Conservation (phyloP, 169 alveolate species). For the Toxoplasma gondii region DNA sequence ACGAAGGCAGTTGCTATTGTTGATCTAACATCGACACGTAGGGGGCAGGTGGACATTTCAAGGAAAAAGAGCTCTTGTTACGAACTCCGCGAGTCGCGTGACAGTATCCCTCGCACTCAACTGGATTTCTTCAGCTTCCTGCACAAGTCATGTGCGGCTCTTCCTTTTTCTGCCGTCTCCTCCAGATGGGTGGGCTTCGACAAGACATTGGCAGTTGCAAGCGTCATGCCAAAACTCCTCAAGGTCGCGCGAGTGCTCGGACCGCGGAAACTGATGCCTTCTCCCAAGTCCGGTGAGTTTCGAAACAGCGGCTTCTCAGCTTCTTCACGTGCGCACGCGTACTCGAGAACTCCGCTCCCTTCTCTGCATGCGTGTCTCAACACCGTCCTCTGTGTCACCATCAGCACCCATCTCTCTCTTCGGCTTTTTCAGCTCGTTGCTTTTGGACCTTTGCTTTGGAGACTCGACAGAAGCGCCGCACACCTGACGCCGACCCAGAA, state of each 20-base stretch:
- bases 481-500: too few species aligned
- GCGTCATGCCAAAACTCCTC: conserved; percentile 84
- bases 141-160: too few species aligned
- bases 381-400: neutral
- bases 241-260: conserved; percentile 91
- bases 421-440: neutral
- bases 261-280: conserved; percentile 94
- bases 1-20: too few species aligned
- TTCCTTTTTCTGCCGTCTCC: too few species aligned
- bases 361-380: neutral
- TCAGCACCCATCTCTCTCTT: neutral
- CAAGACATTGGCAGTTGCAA: conserved; percentile 83
- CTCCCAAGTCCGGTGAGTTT: conserved; percentile 85
- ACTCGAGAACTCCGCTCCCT: neutral
- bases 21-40: too few species aligned
- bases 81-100: too few species aligned
- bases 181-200: conserved; percentile 90
- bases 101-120: too few species aligned
- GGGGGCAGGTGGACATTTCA: too few species aligned
- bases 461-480: too few species aligned
- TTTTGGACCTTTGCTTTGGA: neutral
- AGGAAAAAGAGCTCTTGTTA: too few species aligned
- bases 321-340: neutral
- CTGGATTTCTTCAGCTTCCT: too few species aligned
- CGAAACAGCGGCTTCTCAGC: neutral